These are phyloP conservation scores for Leccinum disarticulatum DNA, from an alignment of 768 basidiomycete genomes.

Conservation along the genomic window DNA sequence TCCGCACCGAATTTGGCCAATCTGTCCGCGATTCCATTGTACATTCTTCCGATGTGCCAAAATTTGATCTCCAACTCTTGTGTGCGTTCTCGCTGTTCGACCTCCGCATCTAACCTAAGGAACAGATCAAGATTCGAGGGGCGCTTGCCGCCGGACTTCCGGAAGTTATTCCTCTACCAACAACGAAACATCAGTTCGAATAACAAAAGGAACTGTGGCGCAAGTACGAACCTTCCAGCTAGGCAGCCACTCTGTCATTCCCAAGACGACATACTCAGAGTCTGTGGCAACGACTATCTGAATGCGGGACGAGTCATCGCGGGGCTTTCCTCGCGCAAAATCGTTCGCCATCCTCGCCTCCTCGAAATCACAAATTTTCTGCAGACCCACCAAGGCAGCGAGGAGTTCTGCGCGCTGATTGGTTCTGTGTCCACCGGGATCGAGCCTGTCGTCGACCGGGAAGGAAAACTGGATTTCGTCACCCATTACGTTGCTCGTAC, in stretches of 20 bases:
- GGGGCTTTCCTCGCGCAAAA: background rate
- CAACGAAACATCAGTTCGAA: background rate
- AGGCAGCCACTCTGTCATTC: constrained; percentile 10
- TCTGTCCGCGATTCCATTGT: constrained; percentile 26
- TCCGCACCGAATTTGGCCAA: constrained; percentile 16
- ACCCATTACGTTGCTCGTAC: background rate
- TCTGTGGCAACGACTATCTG: constrained; percentile 1
- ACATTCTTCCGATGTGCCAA: constrained; percentile 24
- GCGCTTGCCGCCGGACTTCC: background rate
- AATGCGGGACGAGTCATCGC: background rate
- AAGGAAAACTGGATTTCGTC: background rate
- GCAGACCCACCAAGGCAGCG: constrained; percentile 16
- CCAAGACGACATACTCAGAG: constrained; percentile 11
- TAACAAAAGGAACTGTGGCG: background rate
- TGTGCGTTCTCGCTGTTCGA: background rate
- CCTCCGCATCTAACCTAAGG: constrained; percentile 3
- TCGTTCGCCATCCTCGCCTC: constrained; percentile 2
- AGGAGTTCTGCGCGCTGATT: constrained; percentile 2
- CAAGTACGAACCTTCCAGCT: constrained; percentile 5
- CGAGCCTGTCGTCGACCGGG: background rate
- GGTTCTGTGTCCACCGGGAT: background rate
- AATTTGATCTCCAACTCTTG: constrained; percentile 21
- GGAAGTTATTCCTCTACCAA: background rate
- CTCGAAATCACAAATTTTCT: constrained; percentile 26
- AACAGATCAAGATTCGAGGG: constrained; percentile 12